A percentile compares a stretch with the other conserved stretches of the same genome.
phyloP scores from a whole-genome alignment of 306 rosid genomes.

The Trifolium fragiferum region DNA sequence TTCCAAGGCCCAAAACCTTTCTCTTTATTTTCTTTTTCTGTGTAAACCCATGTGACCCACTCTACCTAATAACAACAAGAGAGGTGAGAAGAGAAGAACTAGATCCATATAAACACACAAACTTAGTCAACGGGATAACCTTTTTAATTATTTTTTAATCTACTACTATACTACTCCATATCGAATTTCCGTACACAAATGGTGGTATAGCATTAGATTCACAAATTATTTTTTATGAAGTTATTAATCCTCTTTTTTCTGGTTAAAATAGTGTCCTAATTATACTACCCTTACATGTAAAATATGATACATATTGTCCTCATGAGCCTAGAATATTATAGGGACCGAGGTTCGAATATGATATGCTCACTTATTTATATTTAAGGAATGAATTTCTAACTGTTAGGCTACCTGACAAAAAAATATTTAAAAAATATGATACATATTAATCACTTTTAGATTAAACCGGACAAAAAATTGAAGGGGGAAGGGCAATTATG shows the following conservation, averaged over 20 bases:
- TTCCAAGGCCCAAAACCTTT: constrained; percentile 12
- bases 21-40: constrained; percentile 21
- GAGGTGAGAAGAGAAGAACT: not conserved
- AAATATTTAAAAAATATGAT: too few relatives aligned
- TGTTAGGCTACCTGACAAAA: too few relatives aligned
- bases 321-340: too few relatives aligned
- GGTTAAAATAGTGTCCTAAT: not conserved
- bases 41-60: constrained; percentile 56
- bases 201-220: not conserved
- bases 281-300: too few relatives aligned
- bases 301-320: too few relatives aligned
- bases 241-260: not conserved
- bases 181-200: not conserved
- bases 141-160: too few relatives aligned
- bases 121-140: not conserved
- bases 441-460: too few relatives aligned
- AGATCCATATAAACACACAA: not conserved
- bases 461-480: too few relatives aligned
- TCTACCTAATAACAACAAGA: not conserved
- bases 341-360: too few relatives aligned
- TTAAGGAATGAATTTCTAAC: too few relatives aligned
- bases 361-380: too few relatives aligned
- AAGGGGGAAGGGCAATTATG: constrained; percentile 28
- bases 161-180: too few relatives aligned
- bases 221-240: not conserved